A percentile compares a stretch with the other conserved stretches of the same genome.
phyloP scores from a whole-genome alignment of 805 yeast species.

The Metschnikowia lunata region DNA sequence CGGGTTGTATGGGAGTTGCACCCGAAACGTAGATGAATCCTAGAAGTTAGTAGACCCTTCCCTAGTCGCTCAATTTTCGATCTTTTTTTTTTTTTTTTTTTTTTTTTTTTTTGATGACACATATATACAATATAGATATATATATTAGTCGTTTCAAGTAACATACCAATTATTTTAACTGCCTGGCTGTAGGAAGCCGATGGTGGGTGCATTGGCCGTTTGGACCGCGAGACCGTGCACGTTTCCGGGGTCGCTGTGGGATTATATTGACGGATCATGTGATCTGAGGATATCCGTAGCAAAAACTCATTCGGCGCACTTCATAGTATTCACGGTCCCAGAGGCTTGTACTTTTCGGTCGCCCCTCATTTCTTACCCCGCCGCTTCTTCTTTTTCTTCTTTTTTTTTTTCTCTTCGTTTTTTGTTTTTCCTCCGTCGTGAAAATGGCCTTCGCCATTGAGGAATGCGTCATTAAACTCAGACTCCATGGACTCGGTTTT shows the following conservation, averaged over 20 bases:
- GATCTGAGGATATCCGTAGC: no score
- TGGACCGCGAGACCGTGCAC: conserved; percentile 32
- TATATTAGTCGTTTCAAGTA: neutral
- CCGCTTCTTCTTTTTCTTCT: conserved; percentile 28
- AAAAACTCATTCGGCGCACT: no score
- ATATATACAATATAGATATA: no score
- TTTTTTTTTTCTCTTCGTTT: conserved; percentile 15
- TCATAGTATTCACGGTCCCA: no score
- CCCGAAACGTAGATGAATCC: conserved; percentile 91
- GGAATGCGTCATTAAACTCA: conserved; percentile 29
- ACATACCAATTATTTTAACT: conserved; percentile 69
- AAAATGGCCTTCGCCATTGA: conserved; percentile 25
- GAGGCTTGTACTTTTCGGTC: no score
- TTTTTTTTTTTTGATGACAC: no score
- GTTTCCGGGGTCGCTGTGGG: no score
- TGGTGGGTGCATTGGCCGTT: conserved; percentile 84
- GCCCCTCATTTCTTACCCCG: conserved; percentile 15
- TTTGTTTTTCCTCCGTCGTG: conserved; percentile 7
- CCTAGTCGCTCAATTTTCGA: neutral
- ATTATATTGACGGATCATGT: no score
- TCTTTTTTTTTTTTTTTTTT: no score
- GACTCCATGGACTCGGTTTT: conserved; percentile 17
- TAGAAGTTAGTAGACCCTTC: conserved; percentile 17
- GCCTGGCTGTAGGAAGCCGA: conserved; percentile 98
- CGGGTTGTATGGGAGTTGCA: conserved; percentile 83